phyloP scores from a whole-genome alignment of 371 early-diverging fungal genomes.

The Sporodiniella umbellata region DNA sequence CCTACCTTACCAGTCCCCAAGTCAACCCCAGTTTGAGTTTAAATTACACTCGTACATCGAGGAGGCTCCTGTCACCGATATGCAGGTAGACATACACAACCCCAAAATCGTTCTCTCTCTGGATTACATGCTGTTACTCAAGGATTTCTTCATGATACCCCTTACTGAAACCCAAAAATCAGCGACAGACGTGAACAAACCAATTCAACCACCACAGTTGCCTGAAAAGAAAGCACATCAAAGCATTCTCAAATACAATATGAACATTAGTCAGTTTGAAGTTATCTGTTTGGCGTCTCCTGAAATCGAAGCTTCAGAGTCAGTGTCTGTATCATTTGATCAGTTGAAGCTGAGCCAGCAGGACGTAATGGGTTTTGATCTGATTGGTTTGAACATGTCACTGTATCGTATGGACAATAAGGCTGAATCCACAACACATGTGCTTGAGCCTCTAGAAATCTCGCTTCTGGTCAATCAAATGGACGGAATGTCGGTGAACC shows the following conservation, averaged over 20 bases:
- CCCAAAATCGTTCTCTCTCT: conserved; percentile 82
- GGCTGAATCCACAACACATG: conserved; percentile 68
- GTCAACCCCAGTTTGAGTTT: conserved; percentile 70
- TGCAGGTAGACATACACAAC: conserved; percentile 76
- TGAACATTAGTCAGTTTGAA: conserved; percentile 79
- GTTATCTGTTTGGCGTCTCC: conserved; percentile 83
- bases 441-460: conserved; percentile 82
- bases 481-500: conserved; percentile 51
- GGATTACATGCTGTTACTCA: conserved; percentile 75
- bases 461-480: conserved; percentile 61
- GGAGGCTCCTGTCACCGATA: conserved; percentile 30
- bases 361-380: conserved; percentile 53
- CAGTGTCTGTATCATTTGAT: conserved; percentile 76
- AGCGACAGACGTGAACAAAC: no score
- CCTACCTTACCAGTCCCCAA: conserved; percentile 66
- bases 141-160: conserved; percentile 69
- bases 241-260: conserved; percentile 42
- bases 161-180: conserved; percentile 45
- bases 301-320: conserved; percentile 67
- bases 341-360: conserved; percentile 74
- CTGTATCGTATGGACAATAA: conserved; percentile 85
- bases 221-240: conserved; percentile 5
- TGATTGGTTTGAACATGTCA: conserved; percentile 83
- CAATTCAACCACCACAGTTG: no score
- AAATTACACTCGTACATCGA: conserved; percentile 27